Evolutionary conservation across 2,329 filamentous ascomycete genomes (phyloP).

Genomic region (Cercospora zeae-maydis): DNA sequence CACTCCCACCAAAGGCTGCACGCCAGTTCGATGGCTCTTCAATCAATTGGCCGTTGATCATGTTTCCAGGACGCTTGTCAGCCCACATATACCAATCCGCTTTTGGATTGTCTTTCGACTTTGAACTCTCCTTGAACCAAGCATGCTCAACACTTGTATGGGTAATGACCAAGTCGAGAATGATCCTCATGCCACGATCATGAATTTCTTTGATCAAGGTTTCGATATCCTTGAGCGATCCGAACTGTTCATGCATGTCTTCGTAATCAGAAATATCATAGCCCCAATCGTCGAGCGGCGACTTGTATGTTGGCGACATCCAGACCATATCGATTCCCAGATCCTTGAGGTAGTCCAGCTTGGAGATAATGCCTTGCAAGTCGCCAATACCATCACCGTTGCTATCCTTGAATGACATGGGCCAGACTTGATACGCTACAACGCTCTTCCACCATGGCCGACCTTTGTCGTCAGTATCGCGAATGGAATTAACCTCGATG

Average conservation of each 20-base stretch:
- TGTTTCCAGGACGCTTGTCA: constrained; percentile 43
- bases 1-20: constrained; percentile 55
- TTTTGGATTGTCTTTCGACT: constrained; percentile 49
- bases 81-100: constrained; percentile 58
- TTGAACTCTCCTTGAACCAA: constrained; percentile 57
- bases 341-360: constrained; percentile 56
- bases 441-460: constrained; percentile 47
- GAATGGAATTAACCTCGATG: background rate
- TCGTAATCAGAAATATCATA: constrained; percentile 69
- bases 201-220: constrained; percentile 58
- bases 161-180: constrained; percentile 74
- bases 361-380: constrained; percentile 60
- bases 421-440: constrained; percentile 47
- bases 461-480: constrained; percentile 10
- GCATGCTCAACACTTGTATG: constrained; percentile 65
- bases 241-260: constrained; percentile 62
- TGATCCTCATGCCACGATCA: constrained; percentile 62
- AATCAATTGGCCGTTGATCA: constrained; percentile 17
- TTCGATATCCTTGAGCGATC: constrained; percentile 64
- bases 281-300: constrained; percentile 63
- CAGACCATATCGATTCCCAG: constrained; percentile 64
- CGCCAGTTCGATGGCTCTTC: constrained; percentile 75
- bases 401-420: constrained; percentile 48
- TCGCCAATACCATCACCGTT: constrained; percentile 60
- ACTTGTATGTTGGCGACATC: constrained; percentile 62